Base-by-base conservation (phyloP, 331 rosid genomes). In the Phaseolus coccineus region DNA sequence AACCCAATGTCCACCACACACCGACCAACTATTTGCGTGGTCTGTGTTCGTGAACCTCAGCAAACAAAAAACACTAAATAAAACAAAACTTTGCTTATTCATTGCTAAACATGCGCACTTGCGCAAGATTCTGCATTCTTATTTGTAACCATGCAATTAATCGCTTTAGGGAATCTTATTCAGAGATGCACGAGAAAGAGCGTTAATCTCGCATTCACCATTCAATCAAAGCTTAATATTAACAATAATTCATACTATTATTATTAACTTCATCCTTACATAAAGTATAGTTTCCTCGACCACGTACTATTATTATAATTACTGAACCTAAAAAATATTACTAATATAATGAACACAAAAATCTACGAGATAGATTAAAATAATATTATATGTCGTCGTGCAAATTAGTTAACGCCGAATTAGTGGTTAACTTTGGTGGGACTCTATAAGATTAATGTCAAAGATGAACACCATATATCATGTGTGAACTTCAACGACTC, bases 361-460 rank as follows among this genome's bases (percentile, higher is more conserved):
- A 64, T 8, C 59, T 31, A 78, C 2, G 66, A 50, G 83, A 80
- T 84, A 77, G 77, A 69, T 57, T 84, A 71, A 80, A 77, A 82
- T 82, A 77, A 58, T 47, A 63, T 30, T 31, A 66, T 57, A 77
- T 19, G 69, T 68, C 68, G 13, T 59, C 35, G 13, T 44, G 25
- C 47, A 79, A 69, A 64, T 28, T 50, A 39, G 47, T 46, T 33
- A 62, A 16, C 44, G 28, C 63, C 46, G 14, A 82, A 71, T 62
- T 68, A 65, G 30, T 37, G 47, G 81, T 73, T 73, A 68, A 81
- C 59, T 85, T 77, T 69, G 78, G 83, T 50, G 81, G 77, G 78
- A 72, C 62, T 75, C 58, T 6, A 2, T 10, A 48, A 47, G 40
- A 46, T 76, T 16, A 67, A 73, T 72, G 85, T 81, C 77, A 85